phyloP scores from a whole-genome alignment of 2,329 filamentous ascomycete genomes.

The Setomelanomma holmii region DNA sequence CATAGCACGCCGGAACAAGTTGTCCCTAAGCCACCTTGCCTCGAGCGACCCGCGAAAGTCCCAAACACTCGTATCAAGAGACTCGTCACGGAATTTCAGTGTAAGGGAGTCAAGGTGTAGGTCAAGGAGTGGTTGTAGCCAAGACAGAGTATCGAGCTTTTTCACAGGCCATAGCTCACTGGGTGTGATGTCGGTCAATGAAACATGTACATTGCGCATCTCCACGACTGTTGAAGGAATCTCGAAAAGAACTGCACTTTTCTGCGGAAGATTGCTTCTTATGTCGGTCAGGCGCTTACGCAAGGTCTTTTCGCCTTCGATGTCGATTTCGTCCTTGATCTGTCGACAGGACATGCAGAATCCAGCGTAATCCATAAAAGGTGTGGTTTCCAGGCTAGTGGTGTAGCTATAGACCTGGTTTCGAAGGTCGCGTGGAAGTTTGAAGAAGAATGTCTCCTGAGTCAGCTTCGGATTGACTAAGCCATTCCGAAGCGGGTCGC shows the following conservation, averaged over 20 bases:
- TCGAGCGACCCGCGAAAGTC: background rate
- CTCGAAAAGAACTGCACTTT: no score
- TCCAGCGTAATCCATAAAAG: background rate
- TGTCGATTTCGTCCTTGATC: background rate
- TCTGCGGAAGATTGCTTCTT: no score
- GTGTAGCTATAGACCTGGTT: no score
- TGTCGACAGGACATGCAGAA: background rate
- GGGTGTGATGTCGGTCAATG: background rate
- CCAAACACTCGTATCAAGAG: background rate
- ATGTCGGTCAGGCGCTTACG: background rate
- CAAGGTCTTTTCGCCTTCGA: background rate
- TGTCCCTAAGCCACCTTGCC: no score
- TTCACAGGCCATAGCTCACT: background rate
- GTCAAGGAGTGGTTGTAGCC: background rate
- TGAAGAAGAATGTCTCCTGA: no score
- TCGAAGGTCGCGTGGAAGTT: no score
- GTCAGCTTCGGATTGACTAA: no score
- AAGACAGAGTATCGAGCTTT: background rate
- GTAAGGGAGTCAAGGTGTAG: background rate
- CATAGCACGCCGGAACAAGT: no score
- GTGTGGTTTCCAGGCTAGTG: background rate
- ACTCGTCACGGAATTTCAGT: background rate
- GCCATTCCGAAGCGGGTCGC: no score
- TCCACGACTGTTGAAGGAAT: background rate
- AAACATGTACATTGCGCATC: background rate